phyloP scores from a whole-genome alignment of 306 rosid genomes.

The Acacia crassicarpa region DNA sequence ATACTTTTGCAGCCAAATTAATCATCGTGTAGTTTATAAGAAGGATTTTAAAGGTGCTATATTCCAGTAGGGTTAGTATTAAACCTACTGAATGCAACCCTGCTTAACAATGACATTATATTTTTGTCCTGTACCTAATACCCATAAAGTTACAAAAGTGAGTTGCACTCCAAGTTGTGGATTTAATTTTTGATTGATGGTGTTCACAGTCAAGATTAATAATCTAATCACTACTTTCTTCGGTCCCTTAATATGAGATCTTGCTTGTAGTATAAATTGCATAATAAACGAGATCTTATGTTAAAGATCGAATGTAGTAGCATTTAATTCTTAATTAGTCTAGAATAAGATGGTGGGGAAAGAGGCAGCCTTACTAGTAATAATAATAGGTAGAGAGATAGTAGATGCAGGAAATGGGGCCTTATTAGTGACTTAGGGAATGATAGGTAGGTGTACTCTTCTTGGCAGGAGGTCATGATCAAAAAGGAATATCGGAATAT shows the following conservation, averaged over 20 bases:
- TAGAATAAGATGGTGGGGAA: constrained; percentile 18
- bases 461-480: constrained; percentile 32
- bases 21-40: background rate
- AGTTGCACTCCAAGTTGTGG: constrained; percentile 67
- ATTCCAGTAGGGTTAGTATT: constrained; percentile 50
- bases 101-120: constrained; percentile 42
- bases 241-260: no score
- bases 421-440: constrained; percentile 9
- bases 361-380: constrained; percentile 27
- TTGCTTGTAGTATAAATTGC: no score
- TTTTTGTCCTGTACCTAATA: constrained; percentile 74
- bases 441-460: constrained; percentile 52
- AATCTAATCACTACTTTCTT: background rate
- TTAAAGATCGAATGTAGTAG: no score
- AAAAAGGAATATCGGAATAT: constrained; percentile 39
- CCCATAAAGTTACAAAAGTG: constrained; percentile 49
- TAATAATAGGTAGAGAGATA: background rate
- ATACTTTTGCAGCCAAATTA: constrained; percentile 15
- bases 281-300: no score
- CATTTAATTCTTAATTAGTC: constrained; percentile 17
- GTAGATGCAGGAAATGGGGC: constrained; percentile 21
- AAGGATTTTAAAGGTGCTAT: constrained; percentile 43
- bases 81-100: constrained; percentile 39
- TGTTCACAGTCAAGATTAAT: constrained; percentile 25
- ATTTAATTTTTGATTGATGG: constrained; percentile 23